These are phyloP conservation scores for Fusarium succisae DNA, from an alignment of 2,329 filamentous ascomycete species.

Conservation along the genomic window DNA sequence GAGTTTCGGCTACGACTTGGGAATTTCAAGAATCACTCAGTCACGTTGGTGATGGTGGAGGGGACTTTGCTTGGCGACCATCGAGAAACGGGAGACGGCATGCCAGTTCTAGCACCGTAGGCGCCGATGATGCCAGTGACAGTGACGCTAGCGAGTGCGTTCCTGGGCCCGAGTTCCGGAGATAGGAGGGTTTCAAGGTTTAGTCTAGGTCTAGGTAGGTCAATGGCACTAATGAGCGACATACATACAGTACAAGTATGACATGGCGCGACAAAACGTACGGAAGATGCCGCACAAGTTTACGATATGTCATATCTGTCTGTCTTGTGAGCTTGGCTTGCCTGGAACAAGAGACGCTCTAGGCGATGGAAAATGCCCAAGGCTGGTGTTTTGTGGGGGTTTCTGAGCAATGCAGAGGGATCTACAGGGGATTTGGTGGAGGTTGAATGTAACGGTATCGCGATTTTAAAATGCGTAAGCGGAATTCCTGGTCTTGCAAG, in stretches of 20 bases:
- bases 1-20: neutral
- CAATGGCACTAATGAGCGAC: neutral
- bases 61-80: neutral
- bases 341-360: conserved; percentile 6
- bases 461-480: neutral
- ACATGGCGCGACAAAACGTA: neutral
- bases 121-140: neutral
- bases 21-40: neutral
- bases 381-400: neutral
- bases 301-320: neutral
- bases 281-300: neutral
- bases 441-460: conserved; percentile 16
- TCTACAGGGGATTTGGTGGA: conserved; percentile 6
- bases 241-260: neutral
- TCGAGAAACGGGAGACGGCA: neutral
- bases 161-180: neutral
- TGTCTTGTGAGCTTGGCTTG: neutral
- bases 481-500: neutral
- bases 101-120: neutral
- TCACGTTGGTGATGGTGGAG: neutral
- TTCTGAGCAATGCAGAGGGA: neutral
- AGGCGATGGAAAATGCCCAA: conserved; percentile 17
- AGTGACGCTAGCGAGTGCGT: conserved; percentile 1
- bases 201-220: neutral
- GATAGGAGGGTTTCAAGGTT: conserved; percentile 1